Base-by-base conservation (phyloP, 2,329 filamentous ascomycete species). In the Xylaria sp. region DNA sequence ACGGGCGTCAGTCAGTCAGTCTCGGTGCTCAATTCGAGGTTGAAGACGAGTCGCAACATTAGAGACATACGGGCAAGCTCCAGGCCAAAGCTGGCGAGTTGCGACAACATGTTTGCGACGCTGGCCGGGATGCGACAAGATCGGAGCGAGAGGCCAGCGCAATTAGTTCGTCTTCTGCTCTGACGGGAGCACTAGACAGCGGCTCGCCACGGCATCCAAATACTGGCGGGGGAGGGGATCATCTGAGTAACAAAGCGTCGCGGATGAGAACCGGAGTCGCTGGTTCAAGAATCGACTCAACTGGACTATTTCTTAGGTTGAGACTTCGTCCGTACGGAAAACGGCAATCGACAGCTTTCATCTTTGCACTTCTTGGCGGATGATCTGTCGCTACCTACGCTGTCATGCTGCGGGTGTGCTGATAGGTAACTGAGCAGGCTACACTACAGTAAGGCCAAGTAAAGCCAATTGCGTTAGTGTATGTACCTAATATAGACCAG, bases 21-120 rank as follows among this genome's bases (percentile, higher is more conserved):
- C 17, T 38, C 28, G 31, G 42, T 40, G 56, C 31, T 33, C 46
- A 42, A n/a, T 36, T 58, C 33, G 23, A 26, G 23, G 38, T 2
- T 57, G 31, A 10, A 26, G 28, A 59, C n/a, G n/a, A 13, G 62
- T 71, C 49, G 59, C 58, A 61, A 54, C n/a, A 46, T 6, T 49
- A 36, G 70, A 60, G 63, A 75, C 80, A 38, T 81, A 83, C 81
- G 79, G 65, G 77, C 77, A 65, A 83, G 79, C 77, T 78, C 80
- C 74, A 79, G 65, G 51, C 77, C 75, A 74, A 79, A 76, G 79
- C 76, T 75, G 74, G 78, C 77, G 57, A 81, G 69, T 61, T 78
- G 74, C 68, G 78, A 74, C 68, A 81, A 74, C 80, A 82, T 82
- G 73, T 63, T 78, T 63, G 74, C 75, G 71, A 69, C 63, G 57